Percentiles rank a stretch among this genome's conserved stretches.
These are phyloP conservation scores for Cymbidium sinense DNA, from an alignment of 106 monocot species.

Conservation along the genomic window DNA sequence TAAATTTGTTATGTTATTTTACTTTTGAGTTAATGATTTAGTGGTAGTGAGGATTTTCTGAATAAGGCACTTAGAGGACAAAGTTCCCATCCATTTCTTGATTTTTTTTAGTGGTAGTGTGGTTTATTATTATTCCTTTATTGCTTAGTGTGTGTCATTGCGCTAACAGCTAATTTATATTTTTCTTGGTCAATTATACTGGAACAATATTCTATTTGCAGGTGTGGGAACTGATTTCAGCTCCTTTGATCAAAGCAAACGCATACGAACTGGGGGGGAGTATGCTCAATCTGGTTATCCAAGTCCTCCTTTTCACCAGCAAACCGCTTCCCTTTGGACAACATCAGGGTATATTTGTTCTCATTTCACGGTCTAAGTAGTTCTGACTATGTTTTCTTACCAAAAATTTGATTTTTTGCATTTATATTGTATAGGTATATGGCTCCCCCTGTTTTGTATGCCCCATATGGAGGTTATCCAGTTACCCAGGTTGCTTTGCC, in stretches of 20 bases:
- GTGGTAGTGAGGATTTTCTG: background rate
- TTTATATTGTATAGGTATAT: conserved; percentile 48
- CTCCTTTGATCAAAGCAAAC: conserved; percentile 86
- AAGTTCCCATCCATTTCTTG: background rate
- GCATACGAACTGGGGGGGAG: conserved; percentile 82
- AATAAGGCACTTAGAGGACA: background rate
- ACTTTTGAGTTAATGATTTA: background rate
- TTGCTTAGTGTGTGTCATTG: background rate
- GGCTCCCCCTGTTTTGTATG: conserved; percentile 64
- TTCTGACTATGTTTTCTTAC: background rate
- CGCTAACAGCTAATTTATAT: background rate
- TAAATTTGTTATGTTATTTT: background rate
- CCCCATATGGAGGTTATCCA: conserved; percentile 79
- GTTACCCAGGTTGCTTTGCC: conserved; percentile 56
- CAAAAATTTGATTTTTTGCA: background rate
- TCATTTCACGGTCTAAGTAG: background rate
- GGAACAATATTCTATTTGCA: conserved; percentile 8
- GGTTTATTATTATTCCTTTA: background rate
- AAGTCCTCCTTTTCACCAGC: conserved; percentile 57
- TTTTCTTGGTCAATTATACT: conserved; percentile 4
- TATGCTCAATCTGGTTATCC: conserved; percentile 62
- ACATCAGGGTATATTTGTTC: conserved; percentile 47
- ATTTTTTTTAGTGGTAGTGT: background rate
- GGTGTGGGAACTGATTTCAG: conserved; percentile 66
- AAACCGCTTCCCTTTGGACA: conserved; percentile 77